phyloP scores from a whole-genome alignment of 2,329 filamentous ascomycete genomes.

The Thielaviopsis ethacetica region DNA sequence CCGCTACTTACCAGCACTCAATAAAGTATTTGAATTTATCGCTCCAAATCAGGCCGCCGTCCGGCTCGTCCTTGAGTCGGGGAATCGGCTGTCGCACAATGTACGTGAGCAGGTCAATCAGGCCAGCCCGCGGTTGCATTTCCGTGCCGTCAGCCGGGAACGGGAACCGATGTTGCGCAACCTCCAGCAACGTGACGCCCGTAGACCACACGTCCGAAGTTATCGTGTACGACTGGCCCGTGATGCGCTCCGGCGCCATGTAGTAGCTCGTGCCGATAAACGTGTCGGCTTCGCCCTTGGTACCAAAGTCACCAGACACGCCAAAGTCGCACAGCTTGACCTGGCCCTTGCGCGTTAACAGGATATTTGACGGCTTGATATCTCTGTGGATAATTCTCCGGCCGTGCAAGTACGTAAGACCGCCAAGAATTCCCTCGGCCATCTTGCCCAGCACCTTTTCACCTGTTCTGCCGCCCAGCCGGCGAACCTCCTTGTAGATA shows the following conservation, averaged over 20 bases:
- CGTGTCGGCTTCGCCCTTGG: constrained; percentile 94
- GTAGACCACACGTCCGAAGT: constrained; percentile 98
- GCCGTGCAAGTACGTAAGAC: constrained; percentile 84
- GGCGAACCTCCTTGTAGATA: constrained; percentile 95
- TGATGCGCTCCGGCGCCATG: constrained; percentile 97
- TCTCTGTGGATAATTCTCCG: constrained; percentile 97
- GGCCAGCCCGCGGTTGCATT: constrained; percentile 78
- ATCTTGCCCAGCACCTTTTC: constrained; percentile 97
- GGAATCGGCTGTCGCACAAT: constrained; percentile 93
- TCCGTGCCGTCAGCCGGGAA: constrained; percentile 95
- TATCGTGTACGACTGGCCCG: constrained; percentile 94
- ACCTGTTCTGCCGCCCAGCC: constrained; percentile 81
- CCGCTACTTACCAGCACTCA: constrained; percentile 74
- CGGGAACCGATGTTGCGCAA: constrained; percentile 96
- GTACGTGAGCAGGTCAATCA: constrained; percentile 92
- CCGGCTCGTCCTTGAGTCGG: constrained; percentile 85
- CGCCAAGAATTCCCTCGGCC: constrained; percentile 83
- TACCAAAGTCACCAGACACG: constrained; percentile 93
- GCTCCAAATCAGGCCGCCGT: constrained; percentile 82
- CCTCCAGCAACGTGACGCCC: constrained; percentile 91
- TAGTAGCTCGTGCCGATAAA: constrained; percentile 99
- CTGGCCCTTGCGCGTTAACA: constrained; percentile 78
- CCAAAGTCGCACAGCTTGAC: constrained; percentile 98
- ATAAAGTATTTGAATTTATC: constrained; percentile 99
- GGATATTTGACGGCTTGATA: constrained; percentile 95